Percentiles rank a stretch among this genome's conserved stretches.
These are phyloP conservation scores for Schizothecium vesticola DNA, from an alignment of 495 filamentous ascomycete species.

Conservation along the genomic window DNA sequence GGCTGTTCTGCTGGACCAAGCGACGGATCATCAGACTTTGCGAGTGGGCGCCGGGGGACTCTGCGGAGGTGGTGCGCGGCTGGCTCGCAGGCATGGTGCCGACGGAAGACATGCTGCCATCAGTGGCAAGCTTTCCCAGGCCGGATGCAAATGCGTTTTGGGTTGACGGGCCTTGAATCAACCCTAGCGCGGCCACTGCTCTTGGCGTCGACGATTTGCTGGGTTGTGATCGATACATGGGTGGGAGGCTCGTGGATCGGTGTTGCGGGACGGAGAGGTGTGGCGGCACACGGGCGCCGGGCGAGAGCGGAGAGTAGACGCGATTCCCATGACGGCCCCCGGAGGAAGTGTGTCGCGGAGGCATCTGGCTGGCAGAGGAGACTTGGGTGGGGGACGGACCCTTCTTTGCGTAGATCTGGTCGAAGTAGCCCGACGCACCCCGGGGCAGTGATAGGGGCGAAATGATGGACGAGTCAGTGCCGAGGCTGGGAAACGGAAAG, in stretches of 20 bases:
- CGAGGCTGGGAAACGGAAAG: slow-evolving; percentile 22
- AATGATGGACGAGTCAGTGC: slow-evolving; percentile 33
- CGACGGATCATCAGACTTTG: slow-evolving; percentile 32
- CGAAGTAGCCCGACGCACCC: slow-evolving; percentile 31
- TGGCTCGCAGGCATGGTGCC: slow-evolving; percentile 1
- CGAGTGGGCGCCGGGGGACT: slow-evolving; percentile 19
- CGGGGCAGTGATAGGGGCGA: slow-evolving; percentile 38
- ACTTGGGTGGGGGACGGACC: slow-evolving; percentile 2
- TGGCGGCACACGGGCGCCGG: slow-evolving; percentile 19
- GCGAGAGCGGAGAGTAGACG: slow-evolving; percentile 26
- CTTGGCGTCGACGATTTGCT: slow-evolving; percentile 1
- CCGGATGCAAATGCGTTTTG: neutral
- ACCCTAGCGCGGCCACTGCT: neutral
- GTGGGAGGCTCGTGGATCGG: slow-evolving; percentile 22
- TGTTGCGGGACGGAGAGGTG: slow-evolving; percentile 23
- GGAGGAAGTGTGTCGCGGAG: neutral
- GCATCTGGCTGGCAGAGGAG: neutral
- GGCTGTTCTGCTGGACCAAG: slow-evolving; percentile 35
- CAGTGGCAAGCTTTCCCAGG: neutral
- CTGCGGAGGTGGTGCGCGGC: slow-evolving; percentile 19
- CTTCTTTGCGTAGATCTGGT: slow-evolving; percentile 15
- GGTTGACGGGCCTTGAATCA: slow-evolving; percentile 1
- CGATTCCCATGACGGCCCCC: slow-evolving; percentile 1
- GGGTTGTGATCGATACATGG: slow-evolving; percentile 8
- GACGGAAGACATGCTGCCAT: slow-evolving; percentile 13